Evolutionary conservation across 2,329 filamentous ascomycete genomes (phyloP), one percentile per base, ranked within the genome.

Genomic region (Davidsoniella neocaledoniae): DNA sequence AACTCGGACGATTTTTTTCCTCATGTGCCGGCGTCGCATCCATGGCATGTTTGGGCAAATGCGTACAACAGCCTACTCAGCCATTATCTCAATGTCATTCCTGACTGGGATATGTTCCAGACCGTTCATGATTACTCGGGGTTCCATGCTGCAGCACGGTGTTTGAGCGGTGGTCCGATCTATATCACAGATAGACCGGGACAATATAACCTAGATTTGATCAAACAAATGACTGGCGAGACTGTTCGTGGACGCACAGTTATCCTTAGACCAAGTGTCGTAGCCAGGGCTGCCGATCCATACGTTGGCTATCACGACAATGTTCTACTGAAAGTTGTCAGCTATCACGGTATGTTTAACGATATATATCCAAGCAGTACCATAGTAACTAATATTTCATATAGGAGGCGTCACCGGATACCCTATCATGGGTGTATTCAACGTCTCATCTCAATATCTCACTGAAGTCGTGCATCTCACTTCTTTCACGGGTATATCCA

Each of bases 1-100:
- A 96, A 93, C 64, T 93, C 85, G 0, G 88, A 81, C 55, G 84
- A 96, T 64, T 98, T 88, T 70, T 95, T 93, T 63, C 91, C 91
- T 0, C 77, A 87, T 42, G 74, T 87, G 3, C 76, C 81, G 0
- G 74, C 77, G 0, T 86, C 83, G 5, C 91, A 98, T 54, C 77
- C 88, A 0, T 98, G 91, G 90, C 91, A 98, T 62, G 74, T 96
- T 36, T 98, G 93, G 70, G 78, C 82, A 55, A 98, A 96, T 60
- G 90, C 90, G 0, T 84, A 95, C 64, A 95, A 94, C 61, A 73
- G 77, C 29, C 70, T 96, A 0, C 69, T 96, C 12, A 88, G 83
- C 2, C 79, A 86, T 55, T 81, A 91, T 59, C 70, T 96, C 29
- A 94, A 95, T 57, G 76, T 86, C 1, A 66, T 96, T 1, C 90